Percentiles rank a stretch among this genome's conserved stretches.
phyloP scores from a whole-genome alignment of 768 basidiomycete species.

The Filobasidium floriforme region DNA sequence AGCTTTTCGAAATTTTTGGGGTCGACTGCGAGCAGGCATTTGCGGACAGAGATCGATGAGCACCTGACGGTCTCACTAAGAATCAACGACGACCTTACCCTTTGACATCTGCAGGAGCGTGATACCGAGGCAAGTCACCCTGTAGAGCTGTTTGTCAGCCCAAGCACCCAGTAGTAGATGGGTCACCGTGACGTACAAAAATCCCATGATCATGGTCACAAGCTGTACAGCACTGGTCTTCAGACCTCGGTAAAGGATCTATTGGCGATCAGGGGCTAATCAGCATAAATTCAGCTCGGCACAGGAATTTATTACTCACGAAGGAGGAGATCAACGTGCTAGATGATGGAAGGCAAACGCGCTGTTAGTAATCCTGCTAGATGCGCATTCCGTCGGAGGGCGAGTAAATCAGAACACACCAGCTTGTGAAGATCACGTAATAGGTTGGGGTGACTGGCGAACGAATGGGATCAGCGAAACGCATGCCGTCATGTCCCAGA shows the following conservation, averaged over 20 bases:
- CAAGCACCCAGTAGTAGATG: not conserved
- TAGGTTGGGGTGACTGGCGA: constrained; percentile 41
- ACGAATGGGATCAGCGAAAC: not conserved
- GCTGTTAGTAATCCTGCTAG: too few relatives aligned
- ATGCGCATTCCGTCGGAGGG: too few relatives aligned
- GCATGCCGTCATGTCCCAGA: not conserved
- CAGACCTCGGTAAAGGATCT: constrained; percentile 80
- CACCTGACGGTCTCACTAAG: not conserved
- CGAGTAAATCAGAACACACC: constrained; percentile 49
- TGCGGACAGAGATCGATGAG: not conserved
- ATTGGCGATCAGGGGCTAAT: not conserved
- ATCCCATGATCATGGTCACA: constrained; percentile 81
- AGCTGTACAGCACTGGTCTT: constrained; percentile 68
- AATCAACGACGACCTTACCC: constrained; percentile 16
- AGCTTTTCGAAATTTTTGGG: constrained; percentile 65
- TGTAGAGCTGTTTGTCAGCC: not conserved
- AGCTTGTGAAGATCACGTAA: too few relatives aligned
- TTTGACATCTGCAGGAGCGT: constrained; percentile 71
- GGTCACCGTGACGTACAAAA: constrained; percentile 67
- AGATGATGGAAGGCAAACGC: too few relatives aligned
- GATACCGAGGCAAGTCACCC: constrained; percentile 60
- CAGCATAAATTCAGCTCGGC: not conserved
- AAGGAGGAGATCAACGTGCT: constrained; percentile 47
- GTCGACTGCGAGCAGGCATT: constrained; percentile 67
- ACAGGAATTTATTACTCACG: constrained; percentile 12